Conservation (phyloP, 164 flowering plant genomes). For the Berberis thunbergii region DNA sequence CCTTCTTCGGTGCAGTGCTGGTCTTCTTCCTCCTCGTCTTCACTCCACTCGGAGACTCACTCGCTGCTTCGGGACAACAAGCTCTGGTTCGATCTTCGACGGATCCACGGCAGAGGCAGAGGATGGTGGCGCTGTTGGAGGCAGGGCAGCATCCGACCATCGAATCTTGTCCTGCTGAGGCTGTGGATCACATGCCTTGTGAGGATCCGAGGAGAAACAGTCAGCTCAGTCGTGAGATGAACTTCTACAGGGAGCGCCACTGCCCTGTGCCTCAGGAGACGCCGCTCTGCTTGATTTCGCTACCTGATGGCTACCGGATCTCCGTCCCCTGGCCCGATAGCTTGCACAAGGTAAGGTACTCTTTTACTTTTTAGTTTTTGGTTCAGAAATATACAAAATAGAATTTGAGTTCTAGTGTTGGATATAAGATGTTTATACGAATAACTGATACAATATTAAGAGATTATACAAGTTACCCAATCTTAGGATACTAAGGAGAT, state of each 20-base stretch:
- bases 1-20: conserved; percentile 52
- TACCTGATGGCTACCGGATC: conserved; percentile 70
- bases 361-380: no score
- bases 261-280: conserved; percentile 67
- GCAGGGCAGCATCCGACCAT: conserved; percentile 33
- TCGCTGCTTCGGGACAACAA: conserved; percentile 85
- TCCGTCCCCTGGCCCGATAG: conserved; percentile 88
- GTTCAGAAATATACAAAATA: no score
- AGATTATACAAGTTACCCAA: no score
- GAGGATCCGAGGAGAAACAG: conserved; percentile 87
- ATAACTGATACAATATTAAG: no score
- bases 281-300: conserved; percentile 82
- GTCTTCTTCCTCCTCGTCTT: conserved; percentile 69
- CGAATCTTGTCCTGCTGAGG: conserved; percentile 59
- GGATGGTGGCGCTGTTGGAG: conserved; percentile 38
- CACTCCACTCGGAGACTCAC: conserved; percentile 82
- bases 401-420: no score
- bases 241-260: conserved; percentile 82
- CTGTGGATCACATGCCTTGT: conserved; percentile 93
- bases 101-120: conserved; percentile 58
- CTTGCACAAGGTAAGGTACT: conserved; percentile 60
- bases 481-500: no score
- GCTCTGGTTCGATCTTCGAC: conserved; percentile 44
- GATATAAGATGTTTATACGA: no score
- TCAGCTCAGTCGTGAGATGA: conserved; percentile 87